Conservation (phyloP, 2,329 filamentous ascomycete genomes). For the Leptosphaerulina australis region DNA sequence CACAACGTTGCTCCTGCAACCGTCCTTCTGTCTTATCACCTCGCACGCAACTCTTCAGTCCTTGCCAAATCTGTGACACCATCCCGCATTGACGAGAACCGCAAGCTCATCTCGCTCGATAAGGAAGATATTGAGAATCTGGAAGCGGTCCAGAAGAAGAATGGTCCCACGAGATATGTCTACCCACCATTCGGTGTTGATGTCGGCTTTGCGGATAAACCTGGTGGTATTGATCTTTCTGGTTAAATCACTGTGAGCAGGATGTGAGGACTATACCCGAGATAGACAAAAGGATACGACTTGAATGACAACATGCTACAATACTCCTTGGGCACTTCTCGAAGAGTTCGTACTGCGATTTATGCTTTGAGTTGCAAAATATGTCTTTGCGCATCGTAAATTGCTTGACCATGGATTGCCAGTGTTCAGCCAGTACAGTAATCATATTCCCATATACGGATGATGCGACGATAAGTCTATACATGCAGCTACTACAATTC, state of each 20-base stretch:
- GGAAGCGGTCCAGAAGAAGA: conserved; percentile 54
- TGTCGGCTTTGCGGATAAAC: conserved; percentile 57
- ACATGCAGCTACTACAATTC: background rate
- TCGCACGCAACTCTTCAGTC: conserved; percentile 71
- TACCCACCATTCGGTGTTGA: conserved; percentile 59
- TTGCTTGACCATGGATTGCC: no score
- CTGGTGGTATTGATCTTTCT: conserved; percentile 44
- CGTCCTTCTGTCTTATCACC: conserved; percentile 73
- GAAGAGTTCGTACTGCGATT: background rate
- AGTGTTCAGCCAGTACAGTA: no score
- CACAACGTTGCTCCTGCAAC: conserved; percentile 57
- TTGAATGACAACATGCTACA: background rate
- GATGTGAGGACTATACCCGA: conserved; percentile 18
- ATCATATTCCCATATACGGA: no score
- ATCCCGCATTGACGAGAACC: conserved; percentile 72
- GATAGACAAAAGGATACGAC: conserved; percentile 12
- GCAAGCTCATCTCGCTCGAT: conserved; percentile 69
- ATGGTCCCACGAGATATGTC: conserved; percentile 55
- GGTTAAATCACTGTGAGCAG: conserved; percentile 30
- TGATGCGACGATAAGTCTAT: no score
- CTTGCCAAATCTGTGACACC: conserved; percentile 75
- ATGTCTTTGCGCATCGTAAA: background rate
- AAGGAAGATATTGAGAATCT: conserved; percentile 64
- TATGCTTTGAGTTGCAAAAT: no score
- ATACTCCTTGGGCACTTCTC: background rate